Conservation (phyloP, 192 early-diverging fungal genomes). For the Coemansia sp. region DNA sequence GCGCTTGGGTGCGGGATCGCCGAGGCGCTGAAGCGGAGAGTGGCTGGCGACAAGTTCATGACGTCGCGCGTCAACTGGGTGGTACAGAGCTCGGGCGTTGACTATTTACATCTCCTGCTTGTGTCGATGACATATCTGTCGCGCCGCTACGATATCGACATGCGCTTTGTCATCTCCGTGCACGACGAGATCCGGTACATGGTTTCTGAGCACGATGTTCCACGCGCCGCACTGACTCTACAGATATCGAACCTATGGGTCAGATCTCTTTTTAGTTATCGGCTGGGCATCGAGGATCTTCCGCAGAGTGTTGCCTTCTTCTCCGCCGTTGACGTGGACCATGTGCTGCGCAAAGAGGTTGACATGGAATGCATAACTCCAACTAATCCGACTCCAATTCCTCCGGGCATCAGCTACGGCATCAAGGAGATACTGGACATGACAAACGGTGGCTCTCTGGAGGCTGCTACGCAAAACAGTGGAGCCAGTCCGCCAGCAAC, state of each 20-base stretch:
- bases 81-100: conserved; percentile 96
- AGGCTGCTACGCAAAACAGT: not conserved
- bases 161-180: conserved; percentile 85
- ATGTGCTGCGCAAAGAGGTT: conserved; percentile 88
- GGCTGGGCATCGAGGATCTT: conserved; percentile 82
- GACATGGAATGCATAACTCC: conserved; percentile 85
- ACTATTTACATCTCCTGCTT: conserved; percentile 91
- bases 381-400: conserved; percentile 63
- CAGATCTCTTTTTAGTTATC: conserved; percentile 80
- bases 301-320: conserved; percentile 93
- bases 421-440: conserved; percentile 26
- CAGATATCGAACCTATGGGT: conserved; percentile 95
- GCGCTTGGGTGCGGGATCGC: conserved; percentile 87
- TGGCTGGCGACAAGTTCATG: conserved; percentile 65
- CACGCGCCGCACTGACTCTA: conserved; percentile 77
- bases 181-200: conserved; percentile 95
- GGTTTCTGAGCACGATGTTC: conserved; percentile 71
- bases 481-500: not conserved
- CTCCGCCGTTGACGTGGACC: conserved; percentile 91
- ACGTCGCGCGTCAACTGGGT: conserved; percentile 95
- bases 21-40: conserved; percentile 68
- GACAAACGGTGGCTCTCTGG: conserved; percentile 24
- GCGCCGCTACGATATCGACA: conserved; percentile 71
- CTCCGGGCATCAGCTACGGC: conserved; percentile 51
- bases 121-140: conserved; percentile 85